These are phyloP conservation scores for Rhizomucor miehei DNA, from an alignment of 371 early-diverging fungal species.

Conservation along the genomic window DNA sequence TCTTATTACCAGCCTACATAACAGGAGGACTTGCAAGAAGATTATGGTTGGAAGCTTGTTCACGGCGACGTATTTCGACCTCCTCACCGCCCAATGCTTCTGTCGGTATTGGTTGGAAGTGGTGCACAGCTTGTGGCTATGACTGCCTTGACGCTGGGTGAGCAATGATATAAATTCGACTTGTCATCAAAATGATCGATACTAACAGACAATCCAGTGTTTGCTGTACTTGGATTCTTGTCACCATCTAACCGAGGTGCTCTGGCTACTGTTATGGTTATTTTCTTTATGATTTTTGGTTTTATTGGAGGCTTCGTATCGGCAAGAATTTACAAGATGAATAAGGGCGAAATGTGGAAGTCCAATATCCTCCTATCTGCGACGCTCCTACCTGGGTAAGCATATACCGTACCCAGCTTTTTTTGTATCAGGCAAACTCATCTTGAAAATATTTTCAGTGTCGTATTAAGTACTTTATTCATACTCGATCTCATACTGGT, in stretches of 20 bases:
- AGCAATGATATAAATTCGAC: neutral
- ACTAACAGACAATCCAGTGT: slow-evolving; percentile 36
- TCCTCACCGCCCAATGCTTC: slow-evolving; percentile 67
- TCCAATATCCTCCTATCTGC: slow-evolving; percentile 78
- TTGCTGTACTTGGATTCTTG: slow-evolving; percentile 92
- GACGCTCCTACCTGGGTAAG: slow-evolving; percentile 73
- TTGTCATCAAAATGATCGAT: neutral
- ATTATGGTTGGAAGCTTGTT: slow-evolving; percentile 87
- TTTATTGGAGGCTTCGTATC: slow-evolving; percentile 82
- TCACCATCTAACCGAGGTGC: slow-evolving; percentile 93
- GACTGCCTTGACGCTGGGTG: slow-evolving; percentile 64
- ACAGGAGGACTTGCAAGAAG: slow-evolving; percentile 77
- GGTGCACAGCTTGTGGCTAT: slow-evolving; percentile 88
- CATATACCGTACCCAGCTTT: neutral
- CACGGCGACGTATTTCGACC: slow-evolving; percentile 91
- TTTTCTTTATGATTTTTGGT: slow-evolving; percentile 84
- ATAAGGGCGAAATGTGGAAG: slow-evolving; percentile 83
- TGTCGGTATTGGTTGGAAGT: slow-evolving; percentile 83
- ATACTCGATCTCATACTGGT: slow-evolving; percentile 87
- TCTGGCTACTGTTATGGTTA: slow-evolving; percentile 80
- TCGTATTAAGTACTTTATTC: slow-evolving; percentile 66
- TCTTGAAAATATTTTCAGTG: slow-evolving; percentile 7
- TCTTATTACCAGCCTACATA: neutral
- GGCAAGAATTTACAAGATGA: slow-evolving; percentile 88
- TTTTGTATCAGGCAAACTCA: no score